phyloP scores from a whole-genome alignment of 2,329 filamentous ascomycete genomes.

The Massarina eburnea region DNA sequence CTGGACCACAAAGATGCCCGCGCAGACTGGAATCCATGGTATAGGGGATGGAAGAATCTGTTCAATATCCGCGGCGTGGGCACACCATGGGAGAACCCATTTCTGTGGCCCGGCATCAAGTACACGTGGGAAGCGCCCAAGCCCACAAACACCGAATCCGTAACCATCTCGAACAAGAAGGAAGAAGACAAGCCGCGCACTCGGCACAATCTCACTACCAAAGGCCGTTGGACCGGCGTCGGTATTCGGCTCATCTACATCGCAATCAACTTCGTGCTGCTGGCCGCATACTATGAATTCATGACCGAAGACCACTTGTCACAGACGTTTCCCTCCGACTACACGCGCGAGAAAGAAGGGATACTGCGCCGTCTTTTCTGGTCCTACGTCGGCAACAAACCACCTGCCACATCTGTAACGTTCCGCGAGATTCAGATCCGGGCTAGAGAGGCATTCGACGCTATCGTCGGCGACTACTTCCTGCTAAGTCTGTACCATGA shows the following conservation, averaged over 20 bases:
- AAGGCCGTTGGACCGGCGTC: slow-evolving; percentile 3
- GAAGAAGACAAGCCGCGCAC: slow-evolving; percentile 1
- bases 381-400: not conserved
- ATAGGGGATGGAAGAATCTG: not conserved
- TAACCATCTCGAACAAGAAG: not conserved
- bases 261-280: slow-evolving; percentile 1
- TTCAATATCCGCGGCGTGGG: slow-evolving; percentile 7
- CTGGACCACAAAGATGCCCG: not conserved
- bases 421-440: slow-evolving; percentile 8
- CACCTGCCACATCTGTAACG: slow-evolving; percentile 3
- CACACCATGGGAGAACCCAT: slow-evolving; percentile 5
- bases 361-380: slow-evolving; percentile 4
- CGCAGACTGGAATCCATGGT: not conserved
- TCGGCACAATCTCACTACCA: slow-evolving; percentile 2
- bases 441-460: slow-evolving; percentile 1
- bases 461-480: slow-evolving; percentile 6
- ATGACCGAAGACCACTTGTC: not conserved
- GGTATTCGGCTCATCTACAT: slow-evolving; percentile 2
- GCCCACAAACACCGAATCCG: not conserved
- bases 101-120: slow-evolving; percentile 6
- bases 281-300: slow-evolving; percentile 2
- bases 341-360: slow-evolving; percentile 5
- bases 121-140: slow-evolving; percentile 1
- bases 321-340: not conserved
- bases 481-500: slow-evolving; percentile 7